A percentile compares a stretch with the other conserved stretches of the same genome.
These are phyloP conservation scores for Wallemia mellicola DNA, from an alignment of 1,284 basidiomycete species.

Conservation along the genomic window DNA sequence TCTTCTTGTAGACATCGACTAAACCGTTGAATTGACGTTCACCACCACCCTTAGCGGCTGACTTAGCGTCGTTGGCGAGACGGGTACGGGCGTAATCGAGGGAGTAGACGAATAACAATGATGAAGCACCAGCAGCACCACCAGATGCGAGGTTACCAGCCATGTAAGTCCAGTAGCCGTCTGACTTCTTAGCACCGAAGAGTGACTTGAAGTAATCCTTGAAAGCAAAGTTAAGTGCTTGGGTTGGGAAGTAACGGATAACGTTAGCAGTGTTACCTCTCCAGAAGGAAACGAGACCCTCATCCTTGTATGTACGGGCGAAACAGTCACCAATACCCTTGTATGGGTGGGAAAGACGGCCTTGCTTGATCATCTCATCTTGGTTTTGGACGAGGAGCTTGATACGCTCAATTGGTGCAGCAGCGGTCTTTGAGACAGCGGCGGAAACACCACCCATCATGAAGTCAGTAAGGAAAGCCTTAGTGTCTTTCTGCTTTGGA, in stretches of 20 bases:
- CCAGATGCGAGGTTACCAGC: slow-evolving; percentile 22
- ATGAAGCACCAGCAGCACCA: slow-evolving; percentile 22
- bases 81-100: slow-evolving; percentile 28
- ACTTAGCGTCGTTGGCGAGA: slow-evolving; percentile 28
- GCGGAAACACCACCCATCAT: slow-evolving; percentile 1
- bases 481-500: not conserved
- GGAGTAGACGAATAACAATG: slow-evolving; percentile 27
- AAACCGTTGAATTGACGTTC: slow-evolving; percentile 22
- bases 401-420: slow-evolving; percentile 96
- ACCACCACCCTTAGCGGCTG: slow-evolving; percentile 22
- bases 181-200: slow-evolving; percentile 25
- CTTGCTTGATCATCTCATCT: slow-evolving; percentile 54
- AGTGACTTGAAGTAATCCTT: slow-evolving; percentile 18
- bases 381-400: slow-evolving; percentile 58
- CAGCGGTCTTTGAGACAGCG: slow-evolving; percentile 87
- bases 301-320: slow-evolving; percentile 55
- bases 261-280: slow-evolving; percentile 26
- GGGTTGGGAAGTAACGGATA: slow-evolving; percentile 25
- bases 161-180: slow-evolving; percentile 27
- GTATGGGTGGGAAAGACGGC: slow-evolving; percentile 69
- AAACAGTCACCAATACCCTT: slow-evolving; percentile 79
- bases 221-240: slow-evolving; percentile 19
- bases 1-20: slow-evolving; percentile 33
- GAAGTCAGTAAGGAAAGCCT: not conserved
- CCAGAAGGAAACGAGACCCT: slow-evolving; percentile 72